Evolutionary conservation across 1,139 yeast genomes (phyloP), one percentile per base, ranked within the genome.

Genomic region (Candida albicans): DNA sequence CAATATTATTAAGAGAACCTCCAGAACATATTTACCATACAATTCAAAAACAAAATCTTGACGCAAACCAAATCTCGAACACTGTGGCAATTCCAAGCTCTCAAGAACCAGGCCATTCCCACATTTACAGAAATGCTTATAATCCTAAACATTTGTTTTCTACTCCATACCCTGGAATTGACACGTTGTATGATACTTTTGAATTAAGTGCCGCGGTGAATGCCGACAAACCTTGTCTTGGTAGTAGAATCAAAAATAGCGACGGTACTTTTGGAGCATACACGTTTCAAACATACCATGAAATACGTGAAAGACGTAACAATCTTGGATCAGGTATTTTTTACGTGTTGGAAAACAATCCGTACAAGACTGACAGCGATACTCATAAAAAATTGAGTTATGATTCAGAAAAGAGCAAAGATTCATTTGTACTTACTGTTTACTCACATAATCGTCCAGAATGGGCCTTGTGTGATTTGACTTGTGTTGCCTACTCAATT

Each of bases 251-350:
- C 1, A 37, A 41, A 31, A 64, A 55, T 38, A 69, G 70, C 41
- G 73, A 73, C 45, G 75, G 70, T 11, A 64, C 75, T 7, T 68
- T 70, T 38, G 71, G 65, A 43, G 53, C 53, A 22, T 86, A 79
- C 62, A 65, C 64, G 28, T 85, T 70, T 64, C 69, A 75, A 50
- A 59, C 77, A 7, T 84, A 73, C 56, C 52, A 50, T 10, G 59
- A 69, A 35, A 67, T 78, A 9, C 64, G 66, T 28, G 50, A 59
- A 36, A 67, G 82, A 40, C 72, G 77, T 42, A 61, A 64, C 40
- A 62, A 76, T 42, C 67, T 86, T 35, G 93, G 90, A 5, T 66
- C 87, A 3, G 95, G 95, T 9, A 54, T 87, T 29, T 70, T 80
- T 51, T 70, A 79, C 39, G 61, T 78, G 10, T 73, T 81, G 42